A percentile compares a stretch with the other conserved stretches of the same genome.
Conservation (phyloP, 192 early-diverging fungal species). For the Podila horticola region DNA sequence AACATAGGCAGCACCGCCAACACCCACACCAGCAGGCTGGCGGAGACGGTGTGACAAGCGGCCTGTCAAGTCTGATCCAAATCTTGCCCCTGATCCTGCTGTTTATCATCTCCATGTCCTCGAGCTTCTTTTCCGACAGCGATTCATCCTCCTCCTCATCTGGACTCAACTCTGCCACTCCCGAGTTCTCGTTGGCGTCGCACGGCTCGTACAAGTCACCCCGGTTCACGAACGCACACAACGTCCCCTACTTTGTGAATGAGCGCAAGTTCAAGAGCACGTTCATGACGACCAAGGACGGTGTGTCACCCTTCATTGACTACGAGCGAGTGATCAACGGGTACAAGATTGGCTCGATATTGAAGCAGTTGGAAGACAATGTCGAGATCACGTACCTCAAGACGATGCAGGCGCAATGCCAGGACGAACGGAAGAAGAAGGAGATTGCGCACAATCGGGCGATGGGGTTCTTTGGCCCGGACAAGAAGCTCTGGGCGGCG, state of each 20-base stretch:
- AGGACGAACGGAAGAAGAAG: slow-evolving; percentile 70
- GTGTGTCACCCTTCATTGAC: slow-evolving; percentile 28
- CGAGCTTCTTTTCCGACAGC: slow-evolving; percentile 62
- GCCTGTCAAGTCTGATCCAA: slow-evolving; percentile 70
- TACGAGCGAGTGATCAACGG: slow-evolving; percentile 9
- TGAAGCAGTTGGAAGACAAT: slow-evolving; percentile 52
- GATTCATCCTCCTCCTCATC: slow-evolving; percentile 20
- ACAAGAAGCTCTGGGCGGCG: slow-evolving; percentile 69
- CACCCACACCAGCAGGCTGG: slow-evolving; percentile 33
- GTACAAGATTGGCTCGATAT: slow-evolving; percentile 29
- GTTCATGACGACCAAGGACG: slow-evolving; percentile 53
- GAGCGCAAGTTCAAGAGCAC: slow-evolving; percentile 36
- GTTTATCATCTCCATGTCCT: slow-evolving; percentile 78
- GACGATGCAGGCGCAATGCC: slow-evolving; percentile 71
- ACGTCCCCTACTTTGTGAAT: slow-evolving; percentile 88
- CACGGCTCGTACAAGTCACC: slow-evolving; percentile 57
- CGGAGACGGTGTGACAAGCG: slow-evolving; percentile 14
- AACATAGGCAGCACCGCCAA: slow-evolving; percentile 46
- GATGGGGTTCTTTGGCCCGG: slow-evolving; percentile 68
- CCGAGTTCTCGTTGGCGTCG: slow-evolving; percentile 72
- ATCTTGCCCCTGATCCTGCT: slow-evolving; percentile 83
- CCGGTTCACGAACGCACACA: slow-evolving; percentile 66
- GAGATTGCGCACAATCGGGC: slow-evolving; percentile 66
- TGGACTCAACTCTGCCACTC: slow-evolving; percentile 50
- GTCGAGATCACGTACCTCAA: slow-evolving; percentile 78